A percentile compares a stretch with the other conserved stretches of the same genome.
Evolutionary conservation across 1,284 basidiomycete genomes (phyloP).

Genomic region (Apiotrichum veenhuisii): DNA sequence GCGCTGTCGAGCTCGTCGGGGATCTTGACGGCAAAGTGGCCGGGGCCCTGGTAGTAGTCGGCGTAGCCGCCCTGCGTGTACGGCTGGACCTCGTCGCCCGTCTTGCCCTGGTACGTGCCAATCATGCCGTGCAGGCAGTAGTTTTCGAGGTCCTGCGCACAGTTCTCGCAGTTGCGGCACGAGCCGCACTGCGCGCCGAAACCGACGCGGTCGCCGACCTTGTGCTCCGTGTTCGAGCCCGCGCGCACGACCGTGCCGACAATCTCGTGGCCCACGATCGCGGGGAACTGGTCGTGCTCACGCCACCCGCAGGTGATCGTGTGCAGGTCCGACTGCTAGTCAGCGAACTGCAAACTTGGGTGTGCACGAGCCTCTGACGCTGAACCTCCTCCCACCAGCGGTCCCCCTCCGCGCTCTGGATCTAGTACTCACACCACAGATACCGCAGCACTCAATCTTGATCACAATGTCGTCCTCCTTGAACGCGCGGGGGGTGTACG

Average conservation of each 20-base stretch:
- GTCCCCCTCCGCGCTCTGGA: neutral
- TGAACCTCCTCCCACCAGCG: neutral
- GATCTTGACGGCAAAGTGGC: slow-evolving; percentile 65
- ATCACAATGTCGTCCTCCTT: slow-evolving; percentile 30
- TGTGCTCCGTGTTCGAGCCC: slow-evolving; percentile 52
- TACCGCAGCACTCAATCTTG: slow-evolving; percentile 24
- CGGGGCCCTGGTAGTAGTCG: slow-evolving; percentile 53
- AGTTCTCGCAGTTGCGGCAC: slow-evolving; percentile 57
- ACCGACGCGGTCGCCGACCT: slow-evolving; percentile 62
- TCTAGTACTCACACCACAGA: slow-evolving; percentile 17
- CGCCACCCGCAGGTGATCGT: slow-evolving; percentile 31
- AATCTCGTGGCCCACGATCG: slow-evolving; percentile 53
- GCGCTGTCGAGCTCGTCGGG: slow-evolving; percentile 59
- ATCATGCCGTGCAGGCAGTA: slow-evolving; percentile 48
- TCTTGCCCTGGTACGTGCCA: slow-evolving; percentile 22
- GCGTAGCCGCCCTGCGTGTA: slow-evolving; percentile 24
- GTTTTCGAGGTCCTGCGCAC: slow-evolving; percentile 55
- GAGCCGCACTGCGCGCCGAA: slow-evolving; percentile 61
- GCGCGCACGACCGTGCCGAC: slow-evolving; percentile 50
- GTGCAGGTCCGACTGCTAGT: slow-evolving; percentile 26
- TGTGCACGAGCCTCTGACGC: neutral
- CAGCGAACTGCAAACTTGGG: neutral
- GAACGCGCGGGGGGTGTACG: slow-evolving; percentile 31
- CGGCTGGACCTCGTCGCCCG: slow-evolving; percentile 18
- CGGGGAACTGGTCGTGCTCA: slow-evolving; percentile 13